Conservation (phyloP, 768 basidiomycete species). For the Macrolepiota fuliginosa region DNA sequence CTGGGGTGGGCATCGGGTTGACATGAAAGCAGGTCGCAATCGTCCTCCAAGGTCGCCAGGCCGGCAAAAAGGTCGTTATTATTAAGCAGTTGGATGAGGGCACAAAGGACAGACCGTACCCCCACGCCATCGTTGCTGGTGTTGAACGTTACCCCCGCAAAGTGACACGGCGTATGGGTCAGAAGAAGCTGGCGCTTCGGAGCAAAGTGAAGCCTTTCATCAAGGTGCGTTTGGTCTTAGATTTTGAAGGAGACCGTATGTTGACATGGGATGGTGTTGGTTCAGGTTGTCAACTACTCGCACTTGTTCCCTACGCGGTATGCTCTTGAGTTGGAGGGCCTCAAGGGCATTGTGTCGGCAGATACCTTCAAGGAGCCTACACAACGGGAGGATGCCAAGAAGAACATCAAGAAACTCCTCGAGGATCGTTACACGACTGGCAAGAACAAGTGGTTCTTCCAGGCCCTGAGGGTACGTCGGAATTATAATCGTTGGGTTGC, state of each 20-base stretch:
- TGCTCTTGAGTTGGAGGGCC: slow-evolving; percentile 90
- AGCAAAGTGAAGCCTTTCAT: slow-evolving; percentile 99
- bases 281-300: slow-evolving; percentile 92
- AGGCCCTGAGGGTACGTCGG: slow-evolving; percentile 67
- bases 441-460: slow-evolving; percentile 99
- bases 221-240: slow-evolving; percentile 61
- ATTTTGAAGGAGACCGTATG: background rate
- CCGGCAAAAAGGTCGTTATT: slow-evolving; percentile 98
- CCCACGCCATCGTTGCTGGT: slow-evolving; percentile 97
- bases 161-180: slow-evolving; percentile 96
- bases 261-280: background rate
- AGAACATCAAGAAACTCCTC: slow-evolving; percentile 92
- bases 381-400: slow-evolving; percentile 93
- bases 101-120: slow-evolving; percentile 93
- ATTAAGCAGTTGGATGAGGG: slow-evolving; percentile 98
- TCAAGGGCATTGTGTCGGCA: slow-evolving; percentile 80
- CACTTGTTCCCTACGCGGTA: slow-evolving; percentile 99
- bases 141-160: slow-evolving; percentile 98
- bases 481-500: background rate
- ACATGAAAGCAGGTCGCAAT: slow-evolving; percentile 73
- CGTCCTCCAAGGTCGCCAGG: slow-evolving; percentile 98
- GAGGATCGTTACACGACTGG: slow-evolving; percentile 94
- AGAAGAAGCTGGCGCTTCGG: slow-evolving; percentile 89
- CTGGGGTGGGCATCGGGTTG: background rate
- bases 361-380: slow-evolving; percentile 99